Conservation (phyloP, 2,329 filamentous ascomycete species). For the Exophiala sideris region DNA sequence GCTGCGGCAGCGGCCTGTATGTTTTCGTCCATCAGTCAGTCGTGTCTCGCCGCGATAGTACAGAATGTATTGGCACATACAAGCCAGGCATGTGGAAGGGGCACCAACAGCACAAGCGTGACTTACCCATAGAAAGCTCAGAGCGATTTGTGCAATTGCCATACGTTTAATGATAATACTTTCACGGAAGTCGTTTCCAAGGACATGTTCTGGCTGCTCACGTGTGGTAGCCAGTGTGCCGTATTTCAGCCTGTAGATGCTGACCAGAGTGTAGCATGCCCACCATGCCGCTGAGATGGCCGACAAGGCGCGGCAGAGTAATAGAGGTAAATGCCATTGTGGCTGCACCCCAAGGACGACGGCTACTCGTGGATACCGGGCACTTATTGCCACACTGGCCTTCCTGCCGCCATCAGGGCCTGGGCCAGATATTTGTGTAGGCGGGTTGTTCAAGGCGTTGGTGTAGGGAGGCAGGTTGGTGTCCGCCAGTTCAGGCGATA, state of each 20-base stretch:
- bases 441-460: background rate
- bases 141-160: constrained; percentile 21
- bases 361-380: constrained; percentile 71
- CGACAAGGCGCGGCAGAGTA: constrained; percentile 69
- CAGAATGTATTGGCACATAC: background rate
- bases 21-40: constrained; percentile 39
- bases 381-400: constrained; percentile 24
- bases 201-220: constrained; percentile 36
- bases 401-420: background rate
- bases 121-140: constrained; percentile 31
- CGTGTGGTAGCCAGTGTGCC: constrained; percentile 41
- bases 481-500: constrained; percentile 20
- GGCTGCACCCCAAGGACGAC: constrained; percentile 71
- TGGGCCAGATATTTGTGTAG: background rate
- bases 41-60: background rate
- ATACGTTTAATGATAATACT: constrained; percentile 24
- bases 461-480: constrained; percentile 18
- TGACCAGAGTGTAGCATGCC: constrained; percentile 62
- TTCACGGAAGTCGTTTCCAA: constrained; percentile 43
- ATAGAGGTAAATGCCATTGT: constrained; percentile 69
- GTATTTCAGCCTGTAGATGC: constrained; percentile 43
- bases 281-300: constrained; percentile 69
- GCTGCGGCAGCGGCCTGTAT: constrained; percentile 26
- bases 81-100: too few relatives aligned
- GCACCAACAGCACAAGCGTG: background rate